These are phyloP conservation scores for Chaetomiaceae sp. DNA, from an alignment of 2,329 filamentous ascomycete species.

Conservation along the genomic window DNA sequence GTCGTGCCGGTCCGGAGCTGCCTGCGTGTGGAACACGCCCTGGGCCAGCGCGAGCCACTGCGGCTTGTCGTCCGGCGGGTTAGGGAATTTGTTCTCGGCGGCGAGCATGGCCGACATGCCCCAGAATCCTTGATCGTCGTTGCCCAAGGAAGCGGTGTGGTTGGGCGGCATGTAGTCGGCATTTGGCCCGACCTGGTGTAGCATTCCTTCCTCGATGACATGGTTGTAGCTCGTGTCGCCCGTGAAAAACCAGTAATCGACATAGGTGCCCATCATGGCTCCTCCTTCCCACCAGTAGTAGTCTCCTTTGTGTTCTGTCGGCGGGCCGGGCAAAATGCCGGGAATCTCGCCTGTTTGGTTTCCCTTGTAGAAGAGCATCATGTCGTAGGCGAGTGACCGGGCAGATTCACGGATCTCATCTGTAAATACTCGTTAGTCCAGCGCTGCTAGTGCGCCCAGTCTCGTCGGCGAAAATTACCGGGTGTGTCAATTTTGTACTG, in stretches of 20 bases:
- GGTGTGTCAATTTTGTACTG: constrained; percentile 22
- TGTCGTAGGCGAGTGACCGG: constrained; percentile 26
- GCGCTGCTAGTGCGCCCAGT: too few species aligned
- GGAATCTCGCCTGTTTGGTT: constrained; percentile 45
- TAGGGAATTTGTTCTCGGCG: constrained; percentile 60
- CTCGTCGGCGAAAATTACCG: constrained; percentile 16
- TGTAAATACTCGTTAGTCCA: constrained; percentile 16
- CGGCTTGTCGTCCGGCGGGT: constrained; percentile 51
- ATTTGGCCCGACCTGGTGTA: constrained; percentile 54
- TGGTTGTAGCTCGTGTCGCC: constrained; percentile 61
- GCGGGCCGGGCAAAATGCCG: constrained; percentile 55
- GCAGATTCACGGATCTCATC: constrained; percentile 26
- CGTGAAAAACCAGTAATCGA: constrained; percentile 68
- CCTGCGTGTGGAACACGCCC: constrained; percentile 64
- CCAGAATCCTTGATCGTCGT: constrained; percentile 71
- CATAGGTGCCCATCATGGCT: constrained; percentile 62
- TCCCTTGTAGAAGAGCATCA: constrained; percentile 28
- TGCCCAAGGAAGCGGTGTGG: constrained; percentile 54
- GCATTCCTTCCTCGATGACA: constrained; percentile 51
- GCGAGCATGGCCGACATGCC: constrained; percentile 64
- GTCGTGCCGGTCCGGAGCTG: constrained; percentile 58
- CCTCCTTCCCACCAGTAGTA: constrained; percentile 76
- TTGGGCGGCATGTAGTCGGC: constrained; percentile 57
- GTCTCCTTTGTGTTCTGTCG: constrained; percentile 42
- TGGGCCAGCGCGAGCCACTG: constrained; percentile 65